Percentiles rank a stretch among this genome's conserved stretches.
phyloP scores from a whole-genome alignment of 176 grass and related monocot genomes.

The Cenchrus purpureus region DNA sequence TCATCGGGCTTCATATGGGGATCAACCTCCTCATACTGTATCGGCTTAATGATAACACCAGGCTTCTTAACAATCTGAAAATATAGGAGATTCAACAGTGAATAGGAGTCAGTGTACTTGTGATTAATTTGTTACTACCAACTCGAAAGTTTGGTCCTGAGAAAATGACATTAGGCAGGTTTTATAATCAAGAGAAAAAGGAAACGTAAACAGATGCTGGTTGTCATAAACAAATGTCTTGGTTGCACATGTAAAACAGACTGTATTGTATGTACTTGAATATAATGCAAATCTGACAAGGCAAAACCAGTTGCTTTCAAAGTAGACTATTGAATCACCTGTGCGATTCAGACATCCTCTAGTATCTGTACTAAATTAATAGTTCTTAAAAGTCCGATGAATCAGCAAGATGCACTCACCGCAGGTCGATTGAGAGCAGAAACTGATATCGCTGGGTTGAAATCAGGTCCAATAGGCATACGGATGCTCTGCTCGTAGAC shows the following conservation, averaged over 20 bases:
- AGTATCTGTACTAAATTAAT: not conserved
- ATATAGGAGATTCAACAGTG: not conserved
- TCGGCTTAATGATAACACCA: constrained; percentile 81
- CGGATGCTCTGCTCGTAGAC: constrained; percentile 86
- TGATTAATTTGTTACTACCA: not conserved
- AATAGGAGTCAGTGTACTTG: not conserved
- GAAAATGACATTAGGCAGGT: too few species aligned
- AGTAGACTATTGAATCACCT: constrained; percentile 1
- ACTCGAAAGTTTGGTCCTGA: not conserved
- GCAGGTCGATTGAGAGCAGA: constrained; percentile 80
- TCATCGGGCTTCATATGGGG: constrained; percentile 68
- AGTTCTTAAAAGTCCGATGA: not conserved
- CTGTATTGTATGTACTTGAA: constrained; percentile 18
- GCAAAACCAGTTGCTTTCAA: constrained; percentile 10
- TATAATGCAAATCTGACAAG: constrained; percentile 4
- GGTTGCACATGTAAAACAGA: not conserved
- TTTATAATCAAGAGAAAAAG: constrained; percentile 6
- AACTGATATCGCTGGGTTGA: constrained; percentile 73
- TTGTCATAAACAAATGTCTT: not conserved
- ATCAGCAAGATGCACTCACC: constrained; percentile 55
- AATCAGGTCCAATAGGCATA: constrained; percentile 98
- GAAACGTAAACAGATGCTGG: not conserved
- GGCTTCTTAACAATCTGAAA: constrained; percentile 94
- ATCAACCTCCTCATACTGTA: constrained; percentile 84
- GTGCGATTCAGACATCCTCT: not conserved